phyloP scores from a whole-genome alignment of 495 filamentous ascomycete species.

The Aspergillus cavernicola region DNA sequence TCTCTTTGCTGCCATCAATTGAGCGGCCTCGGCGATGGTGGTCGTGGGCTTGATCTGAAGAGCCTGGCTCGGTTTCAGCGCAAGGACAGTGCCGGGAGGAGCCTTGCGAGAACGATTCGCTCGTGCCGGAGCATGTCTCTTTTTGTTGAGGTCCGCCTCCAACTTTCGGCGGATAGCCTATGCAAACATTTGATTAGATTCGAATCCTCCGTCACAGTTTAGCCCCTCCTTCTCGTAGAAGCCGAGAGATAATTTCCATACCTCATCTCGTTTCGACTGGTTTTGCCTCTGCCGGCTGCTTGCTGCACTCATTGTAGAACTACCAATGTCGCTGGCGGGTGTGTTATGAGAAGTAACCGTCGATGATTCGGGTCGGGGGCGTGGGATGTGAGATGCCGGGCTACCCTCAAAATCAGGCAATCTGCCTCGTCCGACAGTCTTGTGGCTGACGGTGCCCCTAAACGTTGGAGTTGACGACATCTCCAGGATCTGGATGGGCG shows the following conservation, averaged over 20 bases:
- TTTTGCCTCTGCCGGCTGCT: slow-evolving; percentile 83
- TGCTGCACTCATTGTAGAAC: slow-evolving; percentile 63
- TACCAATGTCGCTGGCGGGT: slow-evolving; percentile 41
- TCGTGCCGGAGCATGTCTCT: slow-evolving; percentile 73
- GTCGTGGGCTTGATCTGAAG: slow-evolving; percentile 96
- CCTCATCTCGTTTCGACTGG: slow-evolving; percentile 97
- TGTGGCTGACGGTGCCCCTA: slow-evolving; percentile 42
- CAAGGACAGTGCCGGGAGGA: slow-evolving; percentile 91
- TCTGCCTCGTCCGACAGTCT: slow-evolving; percentile 57
- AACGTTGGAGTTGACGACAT: slow-evolving; percentile 60
- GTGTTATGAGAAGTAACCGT: slow-evolving; percentile 56
- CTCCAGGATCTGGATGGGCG: slow-evolving; percentile 16
- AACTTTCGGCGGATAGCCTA: slow-evolving; percentile 96
- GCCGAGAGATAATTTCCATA: slow-evolving; percentile 38
- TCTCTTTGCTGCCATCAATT: slow-evolving; percentile 98
- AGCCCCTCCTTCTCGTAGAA: not conserved
- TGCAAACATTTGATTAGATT: slow-evolving; percentile 7
- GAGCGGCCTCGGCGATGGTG: slow-evolving; percentile 92
- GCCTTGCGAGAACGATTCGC: slow-evolving; percentile 85
- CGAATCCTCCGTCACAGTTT: not conserved
- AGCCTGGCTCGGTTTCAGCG: slow-evolving; percentile 89
- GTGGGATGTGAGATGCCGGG: slow-evolving; percentile 74
- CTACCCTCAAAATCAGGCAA: slow-evolving; percentile 65
- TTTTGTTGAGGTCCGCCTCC: slow-evolving; percentile 97
- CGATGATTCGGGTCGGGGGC: slow-evolving; percentile 69